Evolutionary conservation across 352 stramenopile species (phyloP).

Genomic region (Pythium dissimile): DNA sequence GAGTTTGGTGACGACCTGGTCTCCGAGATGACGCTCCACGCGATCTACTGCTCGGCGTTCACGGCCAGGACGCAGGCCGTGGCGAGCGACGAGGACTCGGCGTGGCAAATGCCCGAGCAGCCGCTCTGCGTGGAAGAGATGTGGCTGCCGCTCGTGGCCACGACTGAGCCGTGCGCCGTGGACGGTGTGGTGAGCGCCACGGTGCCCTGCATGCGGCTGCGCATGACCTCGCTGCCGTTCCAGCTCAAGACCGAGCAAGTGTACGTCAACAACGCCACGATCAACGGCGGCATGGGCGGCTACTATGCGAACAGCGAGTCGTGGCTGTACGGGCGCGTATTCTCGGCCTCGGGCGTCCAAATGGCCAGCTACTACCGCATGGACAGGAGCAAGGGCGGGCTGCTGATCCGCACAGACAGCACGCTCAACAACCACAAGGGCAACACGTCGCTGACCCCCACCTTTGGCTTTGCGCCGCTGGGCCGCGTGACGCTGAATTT

Average conservation of each 20-base stretch:
- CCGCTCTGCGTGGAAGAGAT: conserved; percentile 75
- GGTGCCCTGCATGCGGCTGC: conserved; percentile 64
- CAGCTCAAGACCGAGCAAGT: conserved; percentile 65
- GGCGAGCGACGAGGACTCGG: conserved; percentile 49
- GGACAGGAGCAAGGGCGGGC: conserved; percentile 51
- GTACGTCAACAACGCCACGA: conserved; percentile 39
- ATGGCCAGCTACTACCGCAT: conserved; percentile 82
- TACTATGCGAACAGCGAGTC: conserved; percentile 59
- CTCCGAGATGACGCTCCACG: conserved; percentile 56
- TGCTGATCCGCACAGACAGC: conserved; percentile 62
- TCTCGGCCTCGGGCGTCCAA: conserved; percentile 56
- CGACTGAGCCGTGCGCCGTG: conserved; percentile 26
- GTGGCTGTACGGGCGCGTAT: conserved; percentile 64
- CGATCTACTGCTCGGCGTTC: conserved; percentile 82
- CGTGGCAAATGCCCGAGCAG: conserved; percentile 59
- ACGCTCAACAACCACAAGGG: conserved; percentile 77
- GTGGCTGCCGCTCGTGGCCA: conserved; percentile 52
- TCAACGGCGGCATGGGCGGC: conserved; percentile 70
- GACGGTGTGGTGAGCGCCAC: conserved; percentile 16
- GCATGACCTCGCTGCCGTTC: conserved; percentile 73
- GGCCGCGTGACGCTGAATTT: conserved; percentile 75
- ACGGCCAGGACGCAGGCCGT: conserved; percentile 43
- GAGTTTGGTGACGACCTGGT: conserved; percentile 88
- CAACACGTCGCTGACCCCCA: conserved; percentile 44
- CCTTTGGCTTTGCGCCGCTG: conserved; percentile 57